phyloP scores from a whole-genome alignment of 2,329 filamentous ascomycete genomes.

The Exophiala sp. region DNA sequence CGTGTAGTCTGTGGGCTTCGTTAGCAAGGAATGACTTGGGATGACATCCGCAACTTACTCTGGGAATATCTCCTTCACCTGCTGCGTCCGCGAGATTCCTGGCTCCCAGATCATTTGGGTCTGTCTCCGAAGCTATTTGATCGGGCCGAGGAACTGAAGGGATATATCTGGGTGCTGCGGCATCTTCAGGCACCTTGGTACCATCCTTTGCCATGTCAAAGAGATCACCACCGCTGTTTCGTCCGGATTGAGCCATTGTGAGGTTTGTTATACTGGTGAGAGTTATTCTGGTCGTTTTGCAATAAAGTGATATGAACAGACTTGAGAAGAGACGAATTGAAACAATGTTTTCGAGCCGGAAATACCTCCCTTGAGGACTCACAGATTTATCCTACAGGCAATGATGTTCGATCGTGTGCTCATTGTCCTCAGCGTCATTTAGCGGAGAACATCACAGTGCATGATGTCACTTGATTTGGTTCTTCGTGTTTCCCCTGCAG shows the following conservation, averaged over 20 bases:
- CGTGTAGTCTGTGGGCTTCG: conserved; percentile 20
- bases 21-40: not conserved
- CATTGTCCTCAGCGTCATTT: conserved; percentile 10
- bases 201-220: conserved; percentile 39
- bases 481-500: too few species aligned
- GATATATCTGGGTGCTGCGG: conserved; percentile 45
- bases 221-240: conserved; percentile 37
- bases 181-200: conserved; percentile 43
- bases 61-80: conserved; percentile 48
- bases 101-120: conserved; percentile 37
- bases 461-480: conserved; percentile 16
- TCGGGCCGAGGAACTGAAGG: conserved; percentile 49
- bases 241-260: conserved; percentile 18
- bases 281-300: not conserved
- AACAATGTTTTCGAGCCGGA: not conserved
- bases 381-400: not conserved
- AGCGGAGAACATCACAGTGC: conserved; percentile 1
- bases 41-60: conserved; percentile 22
- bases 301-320: not conserved
- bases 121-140: conserved; percentile 37
- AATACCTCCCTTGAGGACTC: not conserved
- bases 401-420: not conserved
- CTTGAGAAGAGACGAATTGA: not conserved
- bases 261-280: conserved; percentile 20
- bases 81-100: conserved; percentile 43